phyloP scores from a whole-genome alignment of 1,139 yeast species.

The Pichia sp. region DNA sequence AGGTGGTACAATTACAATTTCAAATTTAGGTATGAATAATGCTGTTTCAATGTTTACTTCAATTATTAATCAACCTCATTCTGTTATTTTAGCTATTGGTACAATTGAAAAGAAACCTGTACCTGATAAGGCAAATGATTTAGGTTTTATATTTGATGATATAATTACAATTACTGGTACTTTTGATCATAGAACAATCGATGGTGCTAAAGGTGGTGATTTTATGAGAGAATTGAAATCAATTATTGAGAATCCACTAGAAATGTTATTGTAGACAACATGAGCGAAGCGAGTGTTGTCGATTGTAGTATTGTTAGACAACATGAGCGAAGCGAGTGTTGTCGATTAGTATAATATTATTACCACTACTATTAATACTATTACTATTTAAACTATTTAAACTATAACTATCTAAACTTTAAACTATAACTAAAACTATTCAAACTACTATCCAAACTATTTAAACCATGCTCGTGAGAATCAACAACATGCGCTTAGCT shows the following conservation, averaged over 20 bases:
- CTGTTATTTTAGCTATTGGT: constrained; percentile 89
- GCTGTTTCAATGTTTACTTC: constrained; percentile 93
- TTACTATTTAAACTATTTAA: no score
- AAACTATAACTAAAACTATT: no score
- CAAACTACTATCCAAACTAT: no score
- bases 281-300: no score
- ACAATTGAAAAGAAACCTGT: constrained; percentile 89
- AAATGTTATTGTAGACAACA: constrained; percentile 76
- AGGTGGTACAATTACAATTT: constrained; percentile 98
- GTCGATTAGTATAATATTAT: no score
- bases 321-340: no score
- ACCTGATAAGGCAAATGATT: constrained; percentile 84
- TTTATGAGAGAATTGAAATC: constrained; percentile 89
- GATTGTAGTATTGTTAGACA: no score
- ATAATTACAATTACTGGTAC: constrained; percentile 91
- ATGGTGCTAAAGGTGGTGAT: constrained; percentile 98
- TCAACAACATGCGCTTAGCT: no score
- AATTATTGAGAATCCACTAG: constrained; percentile 92
- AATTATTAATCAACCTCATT: constrained; percentile 96
- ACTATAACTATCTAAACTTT: no score
- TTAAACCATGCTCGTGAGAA: no score
- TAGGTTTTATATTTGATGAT: constrained; percentile 88
- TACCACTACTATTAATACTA: no score
- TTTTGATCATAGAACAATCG: constrained; percentile 94
- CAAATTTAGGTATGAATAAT: constrained; percentile 97